Conservation (phyloP, 257 asterid genomes). For the Osmanthus fragrans region DNA sequence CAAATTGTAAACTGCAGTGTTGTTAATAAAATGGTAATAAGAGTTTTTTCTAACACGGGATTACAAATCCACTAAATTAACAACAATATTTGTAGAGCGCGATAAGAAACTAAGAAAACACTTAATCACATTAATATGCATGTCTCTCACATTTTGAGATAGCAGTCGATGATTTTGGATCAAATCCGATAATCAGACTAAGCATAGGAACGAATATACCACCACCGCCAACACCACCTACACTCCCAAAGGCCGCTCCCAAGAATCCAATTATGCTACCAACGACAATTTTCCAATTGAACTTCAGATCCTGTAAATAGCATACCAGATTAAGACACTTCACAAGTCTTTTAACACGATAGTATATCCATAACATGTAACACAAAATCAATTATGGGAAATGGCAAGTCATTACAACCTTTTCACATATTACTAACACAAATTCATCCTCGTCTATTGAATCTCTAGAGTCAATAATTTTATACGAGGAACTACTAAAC, state of each 20-base stretch:
- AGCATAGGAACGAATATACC: constrained; percentile 99
- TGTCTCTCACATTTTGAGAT: constrained; percentile 81
- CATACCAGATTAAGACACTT: neutral
- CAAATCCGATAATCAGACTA: constrained; percentile 78
- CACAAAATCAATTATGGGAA: neutral
- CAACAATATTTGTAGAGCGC: neutral
- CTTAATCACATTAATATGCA: neutral
- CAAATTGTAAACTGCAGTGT: neutral
- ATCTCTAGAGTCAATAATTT: neutral
- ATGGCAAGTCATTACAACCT: neutral
- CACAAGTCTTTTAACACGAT: neutral
- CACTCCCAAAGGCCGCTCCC: constrained; percentile 98
- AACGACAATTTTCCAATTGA: constrained; percentile 68
- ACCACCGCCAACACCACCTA: constrained; percentile 99
- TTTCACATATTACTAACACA: neutral
- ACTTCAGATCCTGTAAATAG: constrained; percentile 63
- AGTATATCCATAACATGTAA: neutral
- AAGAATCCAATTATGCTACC: constrained; percentile 88
- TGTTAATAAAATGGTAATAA: neutral
- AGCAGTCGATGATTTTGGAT: constrained; percentile 93
- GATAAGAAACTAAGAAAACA: neutral
- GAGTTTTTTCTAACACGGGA: neutral
- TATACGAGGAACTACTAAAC: neutral
- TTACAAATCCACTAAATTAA: constrained; percentile 2
- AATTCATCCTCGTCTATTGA: neutral